A percentile compares a stretch with the other conserved stretches of the same genome.
These are phyloP conservation scores for Chrysoporthe austroafricana DNA, from an alignment of 2,329 filamentous ascomycete genomes.

Conservation along the genomic window DNA sequence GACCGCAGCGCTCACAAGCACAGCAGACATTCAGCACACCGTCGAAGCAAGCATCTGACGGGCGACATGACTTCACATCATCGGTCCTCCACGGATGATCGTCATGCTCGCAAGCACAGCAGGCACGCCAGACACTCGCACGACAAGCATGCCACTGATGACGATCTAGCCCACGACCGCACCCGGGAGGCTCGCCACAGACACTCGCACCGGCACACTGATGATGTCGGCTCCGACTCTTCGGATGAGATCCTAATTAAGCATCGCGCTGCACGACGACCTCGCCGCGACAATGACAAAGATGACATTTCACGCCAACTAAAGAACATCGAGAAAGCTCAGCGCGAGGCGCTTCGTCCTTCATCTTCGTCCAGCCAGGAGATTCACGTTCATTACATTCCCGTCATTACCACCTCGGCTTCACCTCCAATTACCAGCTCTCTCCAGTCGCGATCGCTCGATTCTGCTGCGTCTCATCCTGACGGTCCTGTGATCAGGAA, in stretches of 20 bases:
- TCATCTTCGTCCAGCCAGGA: conserved; percentile 21
- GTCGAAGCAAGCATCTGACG: neutral
- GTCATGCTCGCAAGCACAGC: conserved; percentile 19
- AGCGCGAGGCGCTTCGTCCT: conserved; percentile 22
- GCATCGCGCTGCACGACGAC: conserved; percentile 1
- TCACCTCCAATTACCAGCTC: conserved; percentile 13
- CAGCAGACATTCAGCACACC: neutral
- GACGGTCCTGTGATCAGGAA: conserved; percentile 6
- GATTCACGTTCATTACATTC: conserved; percentile 25
- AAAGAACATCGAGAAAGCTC: conserved; percentile 16
- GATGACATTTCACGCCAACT: conserved; percentile 9
- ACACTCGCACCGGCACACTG: conserved; percentile 5
- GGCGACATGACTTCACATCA: neutral
- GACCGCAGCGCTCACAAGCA: neutral
- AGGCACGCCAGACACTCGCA: conserved; percentile 9
- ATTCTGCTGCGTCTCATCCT: neutral
- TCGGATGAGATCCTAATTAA: conserved; percentile 19
- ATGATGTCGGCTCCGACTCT: conserved; percentile 17
- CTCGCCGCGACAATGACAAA: conserved; percentile 3
- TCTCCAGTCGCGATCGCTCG: conserved; percentile 9
- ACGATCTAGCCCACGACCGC: neutral
- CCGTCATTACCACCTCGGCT: conserved; percentile 19
- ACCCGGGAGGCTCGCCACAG: neutral
- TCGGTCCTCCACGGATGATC: conserved; percentile 1
- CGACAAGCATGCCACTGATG: neutral